Evolutionary conservation across 1,139 yeast species (phyloP), one percentile per base, ranked within the genome.

Genomic region (Saccharomyces hybrid): DNA sequence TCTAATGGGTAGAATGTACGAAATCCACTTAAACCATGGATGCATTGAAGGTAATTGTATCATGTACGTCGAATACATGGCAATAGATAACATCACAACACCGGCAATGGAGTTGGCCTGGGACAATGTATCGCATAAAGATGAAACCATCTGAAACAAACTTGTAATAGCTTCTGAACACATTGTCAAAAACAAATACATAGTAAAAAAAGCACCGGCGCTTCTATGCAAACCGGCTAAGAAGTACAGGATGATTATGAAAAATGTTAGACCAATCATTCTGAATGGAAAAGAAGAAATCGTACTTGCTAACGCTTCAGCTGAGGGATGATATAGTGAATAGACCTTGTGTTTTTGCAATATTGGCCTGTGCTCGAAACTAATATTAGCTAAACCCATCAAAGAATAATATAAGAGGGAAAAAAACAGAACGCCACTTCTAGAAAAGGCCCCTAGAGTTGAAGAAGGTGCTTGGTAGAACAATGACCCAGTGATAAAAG

Each of bases 11-110:
- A 82, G 73, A 55, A 81, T 71, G 62, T 80, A 82, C 3, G 81
- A 77, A 46, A 81, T 75, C 87, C 87, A 82, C 64, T 79, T 77
- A 62, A 81, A 81, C 85, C 86, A 82, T 41, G 83, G 83, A 59
- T 77, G 84, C 85, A 82, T 82, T 0, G 78, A 72, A 5, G 82
- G 81, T 50, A 78, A 68, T 61, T 80, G 86, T 59, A 82, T 75
- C 75, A 78, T 76, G 69, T 77, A 81, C 32, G 83, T 79, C 19
- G 83, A 75, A 62, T 81, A 82, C 65, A 79, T 70, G 55, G 80
- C 73, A 49, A 78, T 60, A 1, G 78, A 77, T 65, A 81, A 66
- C 62, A 81, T 70, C 38, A 76, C 57, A 5, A 80, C 61, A 64
- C 84, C 83, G 25, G 81, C 75, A 54, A 80, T 65, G 0, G 83